Base-by-base conservation (phyloP, 805 yeast species). In the Wilhelminamyces savonicus region DNA sequence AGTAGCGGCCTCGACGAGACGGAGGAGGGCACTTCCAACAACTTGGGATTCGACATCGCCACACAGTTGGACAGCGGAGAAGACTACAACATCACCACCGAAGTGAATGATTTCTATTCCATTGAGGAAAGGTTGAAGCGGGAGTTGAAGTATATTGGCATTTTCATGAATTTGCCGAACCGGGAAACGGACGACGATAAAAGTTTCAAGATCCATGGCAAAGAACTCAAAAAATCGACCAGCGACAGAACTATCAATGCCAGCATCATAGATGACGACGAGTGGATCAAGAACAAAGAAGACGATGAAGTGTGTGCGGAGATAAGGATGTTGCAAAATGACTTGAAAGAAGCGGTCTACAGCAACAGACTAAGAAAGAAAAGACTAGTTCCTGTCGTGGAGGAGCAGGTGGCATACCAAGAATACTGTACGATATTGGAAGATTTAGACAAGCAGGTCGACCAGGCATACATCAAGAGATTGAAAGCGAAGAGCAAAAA, bases 241-340 rank as follows among this genome's bases (percentile, higher is more conserved):
- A n/a, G n/a, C n/a, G n/a, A n/a, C n/a, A n/a, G n/a, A n/a, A n/a
- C n/a, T n/a, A n/a, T n/a, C n/a, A 23, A 34, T 9, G 48, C 45
- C 3, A 52, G 50, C 28, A 60, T 64, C n/a, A 46, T 64, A n/a
- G 71, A 64, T 37, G 71, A 74, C 30, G 84, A 79, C 50, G 69
- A 64, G 17, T 88, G 97, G 97, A 58, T 80, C 10, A 68, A 69
- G 28, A 76, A 78, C 23, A 73, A 82, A 34, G 96, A 92, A 49
- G 99, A 92, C 54, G 99, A 92, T 57, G 97, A 92, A 55, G 75
- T 92, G 4, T 80, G 94, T 38, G 77, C 81, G 1, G 97, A 90
- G 49, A 60, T 92, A 37, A 68, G 98, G 35, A 53, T 52, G 11
- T 61, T 90, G 28, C 97, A 92, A 48, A 60, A 62, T 26, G 77